These are phyloP conservation scores for Carallia pectinifolia DNA, from an alignment of 345 rosid species.

Conservation along the genomic window DNA sequence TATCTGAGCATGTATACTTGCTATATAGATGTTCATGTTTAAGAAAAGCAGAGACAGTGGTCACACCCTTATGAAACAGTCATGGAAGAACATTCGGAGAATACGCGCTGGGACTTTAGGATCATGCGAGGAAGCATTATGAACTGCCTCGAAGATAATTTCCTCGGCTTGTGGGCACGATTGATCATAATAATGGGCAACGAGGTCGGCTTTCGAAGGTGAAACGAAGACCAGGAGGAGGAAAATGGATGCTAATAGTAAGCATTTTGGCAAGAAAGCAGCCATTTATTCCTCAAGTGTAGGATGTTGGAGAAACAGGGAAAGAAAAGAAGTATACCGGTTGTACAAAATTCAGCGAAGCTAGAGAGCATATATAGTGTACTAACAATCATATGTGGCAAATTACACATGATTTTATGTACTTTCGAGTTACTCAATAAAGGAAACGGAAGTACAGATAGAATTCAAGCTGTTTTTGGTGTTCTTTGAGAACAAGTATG, in stretches of 20 bases:
- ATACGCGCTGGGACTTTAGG: conserved; percentile 80
- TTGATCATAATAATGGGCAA: conserved; percentile 55
- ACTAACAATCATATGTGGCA: neutral
- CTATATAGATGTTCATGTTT: neutral
- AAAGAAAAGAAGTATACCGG: neutral
- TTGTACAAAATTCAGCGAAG: conserved; percentile 15
- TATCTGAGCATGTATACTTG: neutral
- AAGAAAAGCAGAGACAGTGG: neutral
- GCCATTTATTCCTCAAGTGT: conserved; percentile 24
- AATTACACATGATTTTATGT: conserved; percentile 14
- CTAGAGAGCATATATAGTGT: conserved; percentile 27
- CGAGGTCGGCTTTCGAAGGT: conserved; percentile 38
- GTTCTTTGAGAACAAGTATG: conserved; percentile 47
- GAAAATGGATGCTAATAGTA: conserved; percentile 8
- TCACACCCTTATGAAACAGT: conserved; percentile 76
- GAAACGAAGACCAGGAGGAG: conserved; percentile 28
- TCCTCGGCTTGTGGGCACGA: conserved; percentile 71
- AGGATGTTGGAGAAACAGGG: neutral
- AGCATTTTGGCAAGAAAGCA: conserved; percentile 13
- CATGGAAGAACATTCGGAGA: conserved; percentile 89
- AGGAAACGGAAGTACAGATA: neutral
- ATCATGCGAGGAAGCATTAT: conserved; percentile 58
- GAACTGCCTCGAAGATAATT: conserved; percentile 53
- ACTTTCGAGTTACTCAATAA: conserved; percentile 71
- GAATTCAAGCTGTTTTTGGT: conserved; percentile 7